phyloP scores from a whole-genome alignment of 257 asterid species.

The Lantana camara region DNA sequence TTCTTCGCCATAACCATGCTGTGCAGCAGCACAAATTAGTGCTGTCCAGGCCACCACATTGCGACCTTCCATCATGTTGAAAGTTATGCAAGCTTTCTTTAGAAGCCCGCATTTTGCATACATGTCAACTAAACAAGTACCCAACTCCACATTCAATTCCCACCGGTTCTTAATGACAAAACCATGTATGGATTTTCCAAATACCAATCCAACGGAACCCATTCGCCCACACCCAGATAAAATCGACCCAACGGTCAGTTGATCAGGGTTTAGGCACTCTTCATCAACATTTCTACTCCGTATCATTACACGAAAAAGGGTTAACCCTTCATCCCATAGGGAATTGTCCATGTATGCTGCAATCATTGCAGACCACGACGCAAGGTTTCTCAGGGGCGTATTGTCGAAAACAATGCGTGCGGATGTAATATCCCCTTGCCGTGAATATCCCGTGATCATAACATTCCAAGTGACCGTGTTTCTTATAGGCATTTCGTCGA shows the following conservation, averaged over 20 bases:
- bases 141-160: slow-evolving; percentile 52
- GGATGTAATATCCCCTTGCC: slow-evolving; percentile 30
- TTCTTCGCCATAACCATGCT: slow-evolving; percentile 46
- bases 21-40: slow-evolving; percentile 60
- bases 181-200: slow-evolving; percentile 58
- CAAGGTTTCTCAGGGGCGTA: slow-evolving; percentile 45
- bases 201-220: slow-evolving; percentile 54
- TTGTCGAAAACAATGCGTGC: slow-evolving; percentile 48
- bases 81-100: slow-evolving; percentile 46
- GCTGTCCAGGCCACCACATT: slow-evolving; percentile 71
- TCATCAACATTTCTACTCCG: neutral
- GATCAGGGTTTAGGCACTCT: slow-evolving; percentile 47
- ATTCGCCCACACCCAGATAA: slow-evolving; percentile 47
- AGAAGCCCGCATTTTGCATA: slow-evolving; percentile 62
- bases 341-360: slow-evolving; percentile 49
- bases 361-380: slow-evolving; percentile 65
- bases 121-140: slow-evolving; percentile 64
- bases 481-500: slow-evolving; percentile 59
- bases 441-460: slow-evolving; percentile 52
- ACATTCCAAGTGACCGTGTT: slow-evolving; percentile 55
- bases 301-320: slow-evolving; percentile 56
- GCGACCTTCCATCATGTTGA: slow-evolving; percentile 38
- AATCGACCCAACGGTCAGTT: slow-evolving; percentile 44
- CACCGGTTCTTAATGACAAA: slow-evolving; percentile 50
- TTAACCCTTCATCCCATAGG: slow-evolving; percentile 42